phyloP scores from a whole-genome alignment of 2,329 filamentous ascomycete genomes.

The Aspergillus carbonarius region DNA sequence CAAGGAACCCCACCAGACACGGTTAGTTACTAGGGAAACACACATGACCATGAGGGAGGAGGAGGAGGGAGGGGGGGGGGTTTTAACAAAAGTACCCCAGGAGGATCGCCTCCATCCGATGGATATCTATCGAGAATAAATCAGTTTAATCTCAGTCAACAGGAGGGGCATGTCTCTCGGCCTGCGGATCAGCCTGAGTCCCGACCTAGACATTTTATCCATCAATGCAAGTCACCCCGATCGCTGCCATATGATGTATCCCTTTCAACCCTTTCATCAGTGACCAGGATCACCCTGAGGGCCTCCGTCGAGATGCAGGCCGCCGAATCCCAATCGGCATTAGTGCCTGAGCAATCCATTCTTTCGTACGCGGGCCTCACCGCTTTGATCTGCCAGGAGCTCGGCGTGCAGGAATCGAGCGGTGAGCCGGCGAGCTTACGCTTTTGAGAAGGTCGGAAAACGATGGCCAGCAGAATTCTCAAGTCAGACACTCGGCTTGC shows the following conservation, averaged over 20 bases:
- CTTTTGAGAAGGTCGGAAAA: conserved; percentile 3
- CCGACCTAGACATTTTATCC: background rate
- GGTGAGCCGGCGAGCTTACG: conserved; percentile 1
- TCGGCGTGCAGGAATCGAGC: conserved; percentile 1
- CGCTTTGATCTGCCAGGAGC: conserved; percentile 5
- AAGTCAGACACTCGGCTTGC: conserved; percentile 1
- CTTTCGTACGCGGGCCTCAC: background rate
- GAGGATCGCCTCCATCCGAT: background rate
- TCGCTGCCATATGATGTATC: background rate
- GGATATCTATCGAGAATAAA: background rate
- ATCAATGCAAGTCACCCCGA: background rate
- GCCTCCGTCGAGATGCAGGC: background rate
- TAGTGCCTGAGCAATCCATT: background rate
- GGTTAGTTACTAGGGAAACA: conserved; percentile 24
- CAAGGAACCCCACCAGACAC: conserved; percentile 8
- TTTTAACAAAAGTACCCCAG: conserved; percentile 5
- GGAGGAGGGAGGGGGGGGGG: too few relatives aligned
- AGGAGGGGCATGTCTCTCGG: background rate
- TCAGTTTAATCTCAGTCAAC: background rate
- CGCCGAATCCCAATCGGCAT: background rate
- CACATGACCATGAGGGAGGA: conserved; percentile 15
- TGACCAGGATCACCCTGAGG: background rate
- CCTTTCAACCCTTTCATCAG: background rate
- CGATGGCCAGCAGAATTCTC: background rate
- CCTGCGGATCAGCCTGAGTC: background rate